Evolutionary conservation across 23 red algal genomes (phyloP), one percentile per base, ranked within the genome.

Genomic region (Agarophyton chilense): DNA sequence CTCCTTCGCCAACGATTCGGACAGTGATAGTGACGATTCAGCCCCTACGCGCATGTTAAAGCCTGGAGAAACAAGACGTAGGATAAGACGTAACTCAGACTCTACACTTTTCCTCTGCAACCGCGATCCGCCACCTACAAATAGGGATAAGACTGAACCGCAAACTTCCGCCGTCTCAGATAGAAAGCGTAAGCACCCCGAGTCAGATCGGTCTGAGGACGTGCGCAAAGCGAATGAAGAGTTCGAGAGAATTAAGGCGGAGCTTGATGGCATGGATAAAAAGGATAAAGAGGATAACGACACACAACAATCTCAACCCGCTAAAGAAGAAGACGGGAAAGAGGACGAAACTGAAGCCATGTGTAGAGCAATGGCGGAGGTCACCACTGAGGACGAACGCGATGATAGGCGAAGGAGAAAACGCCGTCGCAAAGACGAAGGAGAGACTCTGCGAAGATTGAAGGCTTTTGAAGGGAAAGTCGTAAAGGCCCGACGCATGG

Each of bases 151-250:
- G 4, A 29, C 68, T 12, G 68, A 29, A 7, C 25, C 68, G 47
- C 4, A 74, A 7, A 40, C 38, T 29, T 47, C 40, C 4, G 18
- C 68, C 21, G 40, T n/a, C 41, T 38, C 68, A 4, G 43, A 49
- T 46, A 65, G 60, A 65, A 65, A 65, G 32, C 60, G 60, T 14
- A 65, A 65, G 60, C 60, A 65, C 17, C 68, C 68, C 18, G 65
- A 72, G 25, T 72, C 65, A 72, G 40, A 74, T 74, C 68, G 33
- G 16, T 32, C 55, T 56, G 79, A 61, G 0, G 44, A 34, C 53
- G 61, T 83, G 40, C 79, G 79, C 38, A 64, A 83, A 56, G 79
- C 79, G 26, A 83, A 83, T 45, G 79, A 83, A 65, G 53, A 83
- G 56, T 83, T 83, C 34, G 79, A 83, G 29, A 52, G 56, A 63